A percentile compares a stretch with the other conserved stretches of the same genome.
These are phyloP conservation scores for Wickerhamiella domercqiae DNA, from an alignment of 805 yeast species.

Conservation along the genomic window DNA sequence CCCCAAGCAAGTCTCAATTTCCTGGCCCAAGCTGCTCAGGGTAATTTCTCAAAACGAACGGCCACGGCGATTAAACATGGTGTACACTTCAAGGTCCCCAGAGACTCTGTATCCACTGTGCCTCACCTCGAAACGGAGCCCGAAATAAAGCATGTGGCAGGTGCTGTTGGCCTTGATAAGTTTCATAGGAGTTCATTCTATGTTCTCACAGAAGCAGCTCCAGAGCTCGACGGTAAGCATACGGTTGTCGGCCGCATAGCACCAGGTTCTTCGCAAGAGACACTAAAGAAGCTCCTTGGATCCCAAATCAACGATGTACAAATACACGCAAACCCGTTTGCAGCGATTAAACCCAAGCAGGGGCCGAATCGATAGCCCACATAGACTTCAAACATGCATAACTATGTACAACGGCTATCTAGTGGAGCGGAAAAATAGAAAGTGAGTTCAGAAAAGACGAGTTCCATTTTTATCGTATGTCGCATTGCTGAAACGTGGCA, in stretches of 20 bases:
- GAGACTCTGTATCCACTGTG: neutral
- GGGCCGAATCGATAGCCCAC: neutral
- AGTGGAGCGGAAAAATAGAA: no score
- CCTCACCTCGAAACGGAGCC: constrained; percentile 1
- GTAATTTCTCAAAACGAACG: constrained; percentile 24
- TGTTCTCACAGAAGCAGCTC: constrained; percentile 32
- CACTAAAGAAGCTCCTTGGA: constrained; percentile 18
- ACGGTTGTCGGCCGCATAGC: constrained; percentile 18
- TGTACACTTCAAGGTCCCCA: neutral
- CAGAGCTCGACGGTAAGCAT: constrained; percentile 34
- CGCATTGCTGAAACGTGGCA: constrained; percentile 17
- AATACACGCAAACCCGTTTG: constrained; percentile 33
- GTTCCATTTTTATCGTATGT: constrained; percentile 11
- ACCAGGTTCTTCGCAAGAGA: constrained; percentile 19
- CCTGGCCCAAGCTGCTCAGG: constrained; percentile 32
- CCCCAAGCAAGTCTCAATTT: constrained; percentile 29
- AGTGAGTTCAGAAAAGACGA: constrained; percentile 4
- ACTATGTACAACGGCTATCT: no score
- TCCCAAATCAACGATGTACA: constrained; percentile 25
- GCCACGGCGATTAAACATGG: neutral
- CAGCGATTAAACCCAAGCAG: constrained; percentile 13
- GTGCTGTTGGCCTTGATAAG: constrained; percentile 35
- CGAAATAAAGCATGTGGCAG: constrained; percentile 11
- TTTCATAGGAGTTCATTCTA: constrained; percentile 3
- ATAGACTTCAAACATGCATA: no score